These are phyloP conservation scores for Leccinum pallidistipes DNA, from an alignment of 1,284 basidiomycete species.

Conservation along the genomic window DNA sequence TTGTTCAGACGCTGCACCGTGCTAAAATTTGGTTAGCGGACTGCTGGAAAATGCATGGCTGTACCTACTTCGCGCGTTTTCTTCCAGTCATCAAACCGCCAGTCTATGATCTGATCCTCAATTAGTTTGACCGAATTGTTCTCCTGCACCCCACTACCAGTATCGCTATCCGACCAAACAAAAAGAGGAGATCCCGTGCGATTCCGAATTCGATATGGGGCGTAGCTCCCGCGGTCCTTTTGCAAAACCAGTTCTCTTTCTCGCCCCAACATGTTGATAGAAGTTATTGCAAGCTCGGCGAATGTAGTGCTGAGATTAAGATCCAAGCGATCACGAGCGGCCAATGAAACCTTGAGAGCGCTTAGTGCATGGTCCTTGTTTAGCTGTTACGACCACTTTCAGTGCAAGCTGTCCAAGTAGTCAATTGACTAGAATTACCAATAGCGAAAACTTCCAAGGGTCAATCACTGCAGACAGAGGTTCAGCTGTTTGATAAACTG, in stretches of 20 bases:
- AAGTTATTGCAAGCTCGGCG: conserved; percentile 82
- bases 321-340: conserved; percentile 85
- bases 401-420: conserved; percentile 5
- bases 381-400: conserved; percentile 41
- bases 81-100: conserved; percentile 98
- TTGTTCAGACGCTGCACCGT: conserved; percentile 76
- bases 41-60: neutral
- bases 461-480: conserved; percentile 71
- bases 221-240: conserved; percentile 81
- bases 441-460: conserved; percentile 89
- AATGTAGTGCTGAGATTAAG: conserved; percentile 93
- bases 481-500: conserved; percentile 1
- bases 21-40: conserved; percentile 46
- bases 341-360: conserved; percentile 63
- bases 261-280: conserved; percentile 69
- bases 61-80: conserved; percentile 83
- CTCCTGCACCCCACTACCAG: conserved; percentile 47
- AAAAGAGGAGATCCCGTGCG: conserved; percentile 83
- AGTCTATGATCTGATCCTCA: conserved; percentile 83
- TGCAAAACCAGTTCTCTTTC: conserved; percentile 74
- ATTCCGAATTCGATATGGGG: conserved; percentile 93
- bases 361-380: conserved; percentile 52
- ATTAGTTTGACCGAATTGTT: conserved; percentile 54
- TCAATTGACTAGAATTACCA: conserved; percentile 42
- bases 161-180: conserved; percentile 79